Base-by-base conservation (phyloP, 2,329 filamentous ascomycete genomes). In the Emmonsiellopsis sp. region DNA sequence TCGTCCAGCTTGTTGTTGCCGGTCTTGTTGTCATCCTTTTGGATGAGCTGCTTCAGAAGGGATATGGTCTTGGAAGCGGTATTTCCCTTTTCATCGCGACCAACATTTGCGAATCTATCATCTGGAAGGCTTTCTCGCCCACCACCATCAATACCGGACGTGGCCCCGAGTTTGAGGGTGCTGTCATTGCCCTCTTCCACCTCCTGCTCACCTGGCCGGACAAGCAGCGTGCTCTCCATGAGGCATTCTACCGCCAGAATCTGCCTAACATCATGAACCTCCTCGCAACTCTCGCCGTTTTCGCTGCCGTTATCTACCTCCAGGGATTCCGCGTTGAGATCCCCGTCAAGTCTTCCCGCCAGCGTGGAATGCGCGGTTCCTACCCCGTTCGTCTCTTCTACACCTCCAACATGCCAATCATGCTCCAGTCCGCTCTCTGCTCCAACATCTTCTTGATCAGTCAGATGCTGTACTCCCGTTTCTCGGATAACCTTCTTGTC, bases 391-490 rank as follows among this genome's bases (percentile, higher is more conserved):
- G 94, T 69, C 88, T 98, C 56, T 98, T 98, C 84, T 98, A 98
- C 80, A 98, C 93, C 70, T 96, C 91, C 73, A 98, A 98, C 86
- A 98, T 98, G 94, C 93, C 93, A 70, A 98, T 98, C 77, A 98
- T 98, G 93, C 82, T 98, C 73, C 94, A 98, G 80, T 97, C 92
- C 47, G 93, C 93, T 64, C 84, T 98, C 63, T 95, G 89, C 62
- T 96, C 92, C 81, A 98, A 98, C 81, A 84, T 98, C 76, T 98
- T 98, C 85, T 80, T 98, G 61, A 90, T 98, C 78, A 93, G 87
- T 71, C 93, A 98, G 81, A 97, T 97, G 91, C 84, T 98, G 62
- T 97, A 95, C 84, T 95, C 89, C 59, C 91, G 92, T 73, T 97
- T 98, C 81, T 93, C 90, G 46, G 93, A 98, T 78, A 98, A 98